These are phyloP conservation scores for Truncatella angustata DNA, from an alignment of 2,329 filamentous ascomycete genomes.

Conservation along the genomic window DNA sequence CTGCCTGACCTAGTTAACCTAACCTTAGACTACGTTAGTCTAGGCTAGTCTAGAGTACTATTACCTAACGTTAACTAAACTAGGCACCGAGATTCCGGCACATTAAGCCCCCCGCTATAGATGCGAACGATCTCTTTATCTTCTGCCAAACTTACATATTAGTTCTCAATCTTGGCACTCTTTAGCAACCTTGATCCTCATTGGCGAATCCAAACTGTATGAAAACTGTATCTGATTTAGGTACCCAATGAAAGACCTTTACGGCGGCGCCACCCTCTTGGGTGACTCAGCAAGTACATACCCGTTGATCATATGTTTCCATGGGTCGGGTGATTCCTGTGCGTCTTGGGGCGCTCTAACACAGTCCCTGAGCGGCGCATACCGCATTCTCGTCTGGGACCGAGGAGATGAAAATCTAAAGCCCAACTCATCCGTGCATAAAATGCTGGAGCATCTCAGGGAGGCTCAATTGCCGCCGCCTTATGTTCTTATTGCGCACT, in stretches of 20 bases:
- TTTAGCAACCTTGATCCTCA: too few species aligned
- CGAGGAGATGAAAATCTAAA: slow-evolving; percentile 17
- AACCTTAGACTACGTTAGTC: too few species aligned
- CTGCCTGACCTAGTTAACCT: too few species aligned
- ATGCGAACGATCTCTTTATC: too few species aligned
- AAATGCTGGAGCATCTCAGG: slow-evolving; percentile 17
- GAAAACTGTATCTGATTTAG: too few species aligned
- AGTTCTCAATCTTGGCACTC: too few species aligned
- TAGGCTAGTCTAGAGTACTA: too few species aligned
- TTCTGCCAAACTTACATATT: too few species aligned
- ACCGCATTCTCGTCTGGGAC: slow-evolving; percentile 22
- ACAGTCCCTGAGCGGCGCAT: slow-evolving; percentile 12
- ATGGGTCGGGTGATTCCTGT: slow-evolving; percentile 26
- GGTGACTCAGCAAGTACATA: background rate
- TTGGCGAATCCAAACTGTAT: too few species aligned
- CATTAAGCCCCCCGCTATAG: too few species aligned
- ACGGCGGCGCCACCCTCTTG: background rate
- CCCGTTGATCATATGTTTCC: slow-evolving; percentile 28
- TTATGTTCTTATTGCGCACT: slow-evolving; percentile 27
- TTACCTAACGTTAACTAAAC: too few species aligned
- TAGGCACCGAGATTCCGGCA: too few species aligned
- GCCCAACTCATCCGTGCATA: slow-evolving; percentile 14
- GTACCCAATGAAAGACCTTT: background rate
- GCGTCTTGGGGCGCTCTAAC: slow-evolving; percentile 23
- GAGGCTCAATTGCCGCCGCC: slow-evolving; percentile 12